Conservation (phyloP, 192 early-diverging fungal genomes). For the Entomortierella parvispora region DNA sequence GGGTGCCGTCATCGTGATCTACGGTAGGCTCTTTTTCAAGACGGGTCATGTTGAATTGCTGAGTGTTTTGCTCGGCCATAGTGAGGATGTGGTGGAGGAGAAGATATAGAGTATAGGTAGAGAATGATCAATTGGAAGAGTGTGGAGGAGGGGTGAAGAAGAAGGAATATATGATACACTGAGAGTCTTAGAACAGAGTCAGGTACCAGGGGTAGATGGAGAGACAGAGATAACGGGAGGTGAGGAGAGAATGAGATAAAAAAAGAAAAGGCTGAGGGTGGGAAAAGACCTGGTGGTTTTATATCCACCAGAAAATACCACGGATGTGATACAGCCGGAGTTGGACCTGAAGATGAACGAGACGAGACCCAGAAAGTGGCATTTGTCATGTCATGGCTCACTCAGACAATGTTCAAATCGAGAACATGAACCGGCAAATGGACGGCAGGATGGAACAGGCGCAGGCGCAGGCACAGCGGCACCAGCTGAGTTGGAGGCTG, state of each 20-base stretch:
- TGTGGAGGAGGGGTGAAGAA: not conserved
- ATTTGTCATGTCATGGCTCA: no score
- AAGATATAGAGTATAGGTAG: constrained; percentile 2
- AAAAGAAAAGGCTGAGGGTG: not conserved
- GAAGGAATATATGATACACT: no score
- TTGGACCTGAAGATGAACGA: no score
- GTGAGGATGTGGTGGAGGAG: not conserved
- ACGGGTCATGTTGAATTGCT: constrained; percentile 10
- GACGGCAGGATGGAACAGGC: no score
- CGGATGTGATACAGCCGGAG: no score
- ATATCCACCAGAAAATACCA: not conserved
- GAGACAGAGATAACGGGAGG: not conserved
- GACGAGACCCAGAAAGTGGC: no score
- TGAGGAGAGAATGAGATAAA: not conserved
- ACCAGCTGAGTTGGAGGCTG: no score
- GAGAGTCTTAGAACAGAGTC: not conserved
- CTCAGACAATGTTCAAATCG: no score
- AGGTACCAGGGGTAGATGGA: not conserved
- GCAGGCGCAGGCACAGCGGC: no score
- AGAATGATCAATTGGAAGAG: not conserved
- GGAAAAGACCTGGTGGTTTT: not conserved
- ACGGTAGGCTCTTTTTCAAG: constrained; percentile 8
- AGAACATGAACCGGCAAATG: no score
- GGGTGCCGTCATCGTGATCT: constrained; percentile 1
- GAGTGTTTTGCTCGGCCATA: constrained; percentile 28